phyloP scores from a whole-genome alignment of 805 yeast genomes.

The Clavispora phyllophila region DNA sequence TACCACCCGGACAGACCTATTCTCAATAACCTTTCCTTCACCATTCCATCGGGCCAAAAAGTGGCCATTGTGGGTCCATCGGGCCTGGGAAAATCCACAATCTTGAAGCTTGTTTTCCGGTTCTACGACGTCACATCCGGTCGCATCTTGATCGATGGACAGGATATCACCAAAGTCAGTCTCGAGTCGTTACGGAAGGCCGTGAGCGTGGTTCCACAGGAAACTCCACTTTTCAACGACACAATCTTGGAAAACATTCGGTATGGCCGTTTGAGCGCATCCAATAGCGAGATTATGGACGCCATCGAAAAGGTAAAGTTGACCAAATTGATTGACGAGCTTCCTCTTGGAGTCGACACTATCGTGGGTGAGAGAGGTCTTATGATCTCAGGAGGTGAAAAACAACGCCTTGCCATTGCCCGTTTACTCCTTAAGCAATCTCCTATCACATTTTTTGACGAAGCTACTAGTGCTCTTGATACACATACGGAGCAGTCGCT shows the following conservation, averaged over 20 bases:
- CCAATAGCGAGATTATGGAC: conserved; percentile 61
- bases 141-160: conserved; percentile 79
- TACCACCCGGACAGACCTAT: conserved; percentile 88
- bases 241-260: conserved; percentile 81
- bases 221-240: conserved; percentile 92
- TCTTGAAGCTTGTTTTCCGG: conserved; percentile 76
- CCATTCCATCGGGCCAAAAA: conserved; percentile 84
- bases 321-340: conserved; percentile 51
- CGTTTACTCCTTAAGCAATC: conserved; percentile 81
- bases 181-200: conserved; percentile 67
- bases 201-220: conserved; percentile 96
- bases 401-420: conserved; percentile 91
- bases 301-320: conserved; percentile 71
- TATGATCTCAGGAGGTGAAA: conserved; percentile 99
- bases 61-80: conserved; percentile 96
- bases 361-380: conserved; percentile 96
- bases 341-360: conserved; percentile 83
- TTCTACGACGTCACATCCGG: conserved; percentile 84
- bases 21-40: conserved; percentile 71
- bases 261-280: conserved; percentile 74
- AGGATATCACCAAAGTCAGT: conserved; percentile 71
- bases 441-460: conserved; percentile 91
- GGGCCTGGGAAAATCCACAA: conserved; percentile 93
- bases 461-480: conserved; percentile 94
- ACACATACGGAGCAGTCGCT: conserved; percentile 92